These are phyloP conservation scores for Arthrobotrys megalospora DNA, from an alignment of 2,329 filamentous ascomycete species.

Conservation along the genomic window DNA sequence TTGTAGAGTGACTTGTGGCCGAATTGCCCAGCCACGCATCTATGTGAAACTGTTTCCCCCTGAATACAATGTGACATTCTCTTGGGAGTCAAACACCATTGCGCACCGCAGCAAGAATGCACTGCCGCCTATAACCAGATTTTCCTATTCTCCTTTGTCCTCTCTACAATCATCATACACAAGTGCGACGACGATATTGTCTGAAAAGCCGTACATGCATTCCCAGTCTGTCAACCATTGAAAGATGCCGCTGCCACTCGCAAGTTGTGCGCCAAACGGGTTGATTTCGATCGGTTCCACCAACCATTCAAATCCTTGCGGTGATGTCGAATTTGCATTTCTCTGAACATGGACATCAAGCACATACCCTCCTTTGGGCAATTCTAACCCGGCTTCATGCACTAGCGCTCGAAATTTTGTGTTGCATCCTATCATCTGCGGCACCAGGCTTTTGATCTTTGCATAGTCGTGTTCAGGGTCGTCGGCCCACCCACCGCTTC, in stretches of 20 bases:
- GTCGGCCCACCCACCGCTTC: slow-evolving; percentile 21
- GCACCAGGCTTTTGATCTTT: slow-evolving; percentile 26
- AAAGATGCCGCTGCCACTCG: slow-evolving; percentile 34
- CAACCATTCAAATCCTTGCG: neutral
- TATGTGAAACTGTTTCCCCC: slow-evolving; percentile 30
- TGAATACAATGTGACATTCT: slow-evolving; percentile 15
- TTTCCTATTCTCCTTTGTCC: neutral
- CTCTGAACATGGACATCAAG: slow-evolving; percentile 23
- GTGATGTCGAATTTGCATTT: neutral
- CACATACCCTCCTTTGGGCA: slow-evolving; percentile 27
- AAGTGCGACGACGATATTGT: slow-evolving; percentile 22
- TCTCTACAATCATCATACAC: slow-evolving; percentile 21
- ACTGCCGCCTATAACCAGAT: neutral
- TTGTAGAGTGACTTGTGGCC: slow-evolving; percentile 24
- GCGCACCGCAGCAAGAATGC: slow-evolving; percentile 13
- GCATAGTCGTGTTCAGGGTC: neutral
- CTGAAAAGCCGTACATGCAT: slow-evolving; percentile 22
- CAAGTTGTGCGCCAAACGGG: slow-evolving; percentile 27
- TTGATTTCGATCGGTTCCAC: slow-evolving; percentile 36
- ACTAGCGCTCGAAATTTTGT: slow-evolving; percentile 13
- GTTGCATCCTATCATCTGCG: slow-evolving; percentile 19
- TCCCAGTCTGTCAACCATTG: slow-evolving; percentile 32
- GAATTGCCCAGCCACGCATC: slow-evolving; percentile 20
- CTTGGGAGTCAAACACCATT: slow-evolving; percentile 6
- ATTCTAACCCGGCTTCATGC: neutral